These are phyloP conservation scores for Erythrobasidium yunnanense DNA, from an alignment of 768 basidiomycete genomes.

Conservation along the genomic window DNA sequence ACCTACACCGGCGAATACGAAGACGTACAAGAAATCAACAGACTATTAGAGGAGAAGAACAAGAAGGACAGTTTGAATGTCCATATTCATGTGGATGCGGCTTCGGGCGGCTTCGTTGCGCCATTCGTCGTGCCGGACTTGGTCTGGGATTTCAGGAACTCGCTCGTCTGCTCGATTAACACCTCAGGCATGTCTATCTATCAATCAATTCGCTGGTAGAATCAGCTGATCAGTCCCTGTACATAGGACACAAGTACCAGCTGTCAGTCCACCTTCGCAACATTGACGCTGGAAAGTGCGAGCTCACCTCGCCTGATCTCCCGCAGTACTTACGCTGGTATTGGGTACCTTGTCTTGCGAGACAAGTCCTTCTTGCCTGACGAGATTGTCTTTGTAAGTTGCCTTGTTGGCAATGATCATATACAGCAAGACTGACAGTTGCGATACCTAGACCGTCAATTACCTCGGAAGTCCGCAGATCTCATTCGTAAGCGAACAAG, in stretches of 20 bases:
- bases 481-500: too few species aligned
- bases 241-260: slow-evolving; percentile 34
- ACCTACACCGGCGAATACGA: slow-evolving; percentile 35
- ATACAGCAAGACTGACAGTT: neutral
- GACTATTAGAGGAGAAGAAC: slow-evolving; percentile 37
- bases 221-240: neutral
- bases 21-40: slow-evolving; percentile 32
- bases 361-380: slow-evolving; percentile 40
- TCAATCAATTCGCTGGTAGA: neutral
- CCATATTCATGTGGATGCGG: slow-evolving; percentile 39
- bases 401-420: neutral
- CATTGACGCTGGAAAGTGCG: neutral
- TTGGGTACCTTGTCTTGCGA: slow-evolving; percentile 41
- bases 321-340: slow-evolving; percentile 32
- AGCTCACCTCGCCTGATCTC: neutral
- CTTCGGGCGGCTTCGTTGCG: slow-evolving; percentile 34
- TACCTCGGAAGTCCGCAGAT: slow-evolving; percentile 25
- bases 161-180: slow-evolving; percentile 42
- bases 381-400: slow-evolving; percentile 40
- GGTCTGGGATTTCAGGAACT: slow-evolving; percentile 41
- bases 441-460: slow-evolving; percentile 11
- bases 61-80: slow-evolving; percentile 37
- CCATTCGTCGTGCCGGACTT: slow-evolving; percentile 38
- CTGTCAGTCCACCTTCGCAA: neutral
- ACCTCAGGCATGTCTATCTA: slow-evolving; percentile 30